These are phyloP conservation scores for Lepraria neglecta DNA, from an alignment of 495 filamentous ascomycete genomes.

Conservation along the genomic window DNA sequence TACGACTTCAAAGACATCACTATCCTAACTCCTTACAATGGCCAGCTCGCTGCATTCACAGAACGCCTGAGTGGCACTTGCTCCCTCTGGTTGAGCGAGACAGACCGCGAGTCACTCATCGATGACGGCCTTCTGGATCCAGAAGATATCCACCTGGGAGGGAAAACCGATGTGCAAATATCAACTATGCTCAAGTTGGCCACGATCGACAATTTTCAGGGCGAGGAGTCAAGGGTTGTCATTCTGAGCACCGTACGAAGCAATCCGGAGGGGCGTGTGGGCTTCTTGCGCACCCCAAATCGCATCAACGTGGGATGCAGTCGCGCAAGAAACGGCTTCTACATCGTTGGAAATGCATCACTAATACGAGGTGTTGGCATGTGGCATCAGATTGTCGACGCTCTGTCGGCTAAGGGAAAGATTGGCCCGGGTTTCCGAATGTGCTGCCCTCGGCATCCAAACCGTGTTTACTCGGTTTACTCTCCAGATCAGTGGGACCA, in stretches of 20 bases:
- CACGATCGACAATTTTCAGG: constrained; percentile 70
- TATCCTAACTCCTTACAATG: constrained; percentile 27
- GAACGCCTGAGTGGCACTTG: constrained; percentile 28
- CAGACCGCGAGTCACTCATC: constrained; percentile 53
- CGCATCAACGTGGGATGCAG: constrained; percentile 70
- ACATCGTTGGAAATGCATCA: constrained; percentile 62
- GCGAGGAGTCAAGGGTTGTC: constrained; percentile 70
- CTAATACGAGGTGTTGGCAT: constrained; percentile 52
- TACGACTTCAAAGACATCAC: constrained; percentile 27
- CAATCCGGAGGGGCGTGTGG: constrained; percentile 53
- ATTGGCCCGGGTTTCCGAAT: constrained; percentile 52
- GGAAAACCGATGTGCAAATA: constrained; percentile 36
- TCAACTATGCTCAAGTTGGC: constrained; percentile 52
- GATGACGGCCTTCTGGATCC: constrained; percentile 33
- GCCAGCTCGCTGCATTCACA: constrained; percentile 27
- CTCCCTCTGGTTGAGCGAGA: constrained; percentile 43
- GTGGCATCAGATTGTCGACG: constrained; percentile 57
- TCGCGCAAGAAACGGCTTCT: constrained; percentile 73
- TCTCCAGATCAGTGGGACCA: constrained; percentile 54
- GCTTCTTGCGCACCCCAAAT: constrained; percentile 66
- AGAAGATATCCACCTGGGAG: constrained; percentile 16
- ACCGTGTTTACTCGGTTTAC: constrained; percentile 45
- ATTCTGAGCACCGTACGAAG: constrained; percentile 68
- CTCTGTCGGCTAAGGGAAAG: constrained; percentile 43
- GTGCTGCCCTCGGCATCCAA: constrained; percentile 58